A percentile compares a stretch with the other conserved stretches of the same genome.
Conservation (phyloP, 768 basidiomycete species). For the Jaapia argillacea region DNA sequence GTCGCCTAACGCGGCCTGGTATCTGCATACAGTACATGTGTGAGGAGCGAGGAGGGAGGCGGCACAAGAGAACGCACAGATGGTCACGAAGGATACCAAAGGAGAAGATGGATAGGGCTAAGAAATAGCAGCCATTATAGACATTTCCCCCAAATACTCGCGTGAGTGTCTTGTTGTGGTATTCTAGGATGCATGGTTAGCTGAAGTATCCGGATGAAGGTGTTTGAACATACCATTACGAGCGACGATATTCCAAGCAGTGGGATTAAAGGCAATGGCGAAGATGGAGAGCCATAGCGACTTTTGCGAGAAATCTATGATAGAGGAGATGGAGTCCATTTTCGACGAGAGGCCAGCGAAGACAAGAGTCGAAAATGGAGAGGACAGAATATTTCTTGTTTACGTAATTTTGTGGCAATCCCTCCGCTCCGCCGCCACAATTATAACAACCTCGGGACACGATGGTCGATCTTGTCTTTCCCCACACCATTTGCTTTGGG, state of each 20-base stretch:
- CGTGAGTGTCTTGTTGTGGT: slow-evolving; percentile 82
- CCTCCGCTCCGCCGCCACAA: not conserved
- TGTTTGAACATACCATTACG: slow-evolving; percentile 58
- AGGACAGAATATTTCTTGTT: not conserved
- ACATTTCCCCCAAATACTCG: slow-evolving; percentile 70
- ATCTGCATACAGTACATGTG: slow-evolving; percentile 33
- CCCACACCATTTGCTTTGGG: not conserved
- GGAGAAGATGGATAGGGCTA: slow-evolving; percentile 76
- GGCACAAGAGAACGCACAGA: slow-evolving; percentile 42
- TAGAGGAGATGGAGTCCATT: slow-evolving; percentile 19
- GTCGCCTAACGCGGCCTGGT: slow-evolving; percentile 59
- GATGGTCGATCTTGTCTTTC: not conserved
- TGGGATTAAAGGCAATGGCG: slow-evolving; percentile 82
- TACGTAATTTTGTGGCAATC: not conserved
- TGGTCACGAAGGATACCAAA: slow-evolving; percentile 81
- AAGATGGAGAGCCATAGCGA: slow-evolving; percentile 60
- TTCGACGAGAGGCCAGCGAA: not conserved
- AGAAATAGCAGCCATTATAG: slow-evolving; percentile 74
- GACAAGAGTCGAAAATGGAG: not conserved
- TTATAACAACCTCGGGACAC: not conserved
- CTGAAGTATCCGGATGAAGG: not conserved
- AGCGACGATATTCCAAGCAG: slow-evolving; percentile 93
- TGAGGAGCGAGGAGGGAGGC: not conserved
- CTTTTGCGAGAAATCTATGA: slow-evolving; percentile 50
- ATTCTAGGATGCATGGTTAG: slow-evolving; percentile 32